Base-by-base conservation (phyloP, 768 basidiomycete genomes). In the Myochromella boudieri region DNA sequence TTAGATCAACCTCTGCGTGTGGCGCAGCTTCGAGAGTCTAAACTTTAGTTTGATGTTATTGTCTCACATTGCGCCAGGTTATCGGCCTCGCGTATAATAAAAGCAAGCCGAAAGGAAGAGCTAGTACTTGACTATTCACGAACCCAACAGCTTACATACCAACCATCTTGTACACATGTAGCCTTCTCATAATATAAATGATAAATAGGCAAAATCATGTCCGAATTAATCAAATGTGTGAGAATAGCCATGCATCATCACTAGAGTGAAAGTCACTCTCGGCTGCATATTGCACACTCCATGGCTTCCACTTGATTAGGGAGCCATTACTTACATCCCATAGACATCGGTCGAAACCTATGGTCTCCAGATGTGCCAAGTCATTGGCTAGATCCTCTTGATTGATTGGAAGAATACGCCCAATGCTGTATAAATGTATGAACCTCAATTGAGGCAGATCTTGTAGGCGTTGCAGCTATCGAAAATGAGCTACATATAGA, bases 201-300 rank as follows among this genome's bases (percentile, higher is more conserved):
- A n/a, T n/a, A n/a, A n/a, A n/a, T n/a, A n/a, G n/a, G n/a, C n/a
- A n/a, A n/a, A n/a, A n/a, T n/a, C n/a, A n/a, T n/a, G n/a, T n/a
- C n/a, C n/a, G n/a, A n/a, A n/a, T n/a, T n/a, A 25, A 40, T 26
- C 24, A 40, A 25, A 40, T 14, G 15, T 71, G 70, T 48, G 65
- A 62, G 59, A 71, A 68, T 36, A 74, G 56, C 72, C 72, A 74
- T 28, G 64, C 63, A 37, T 70, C 59, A 49, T 72, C 72, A 4
- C 46, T 37, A 48, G 55, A 60, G 1, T 54, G 37, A 45, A 74
- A 72, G 46, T 72, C 72, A 37, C 68, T 69, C 34, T 67, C 67
- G 6, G 63, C 55, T 44, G 63, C 65, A 46, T 67, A 72, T 53
- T 69, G 71, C 43, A 69, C 64, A 49, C 57, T 68, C 69, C 70